Evolutionary conservation across 371 early-diverging fungal species (phyloP), one percentile per base, ranked within the genome.

Genomic region (Lichtheimia ornata): DNA sequence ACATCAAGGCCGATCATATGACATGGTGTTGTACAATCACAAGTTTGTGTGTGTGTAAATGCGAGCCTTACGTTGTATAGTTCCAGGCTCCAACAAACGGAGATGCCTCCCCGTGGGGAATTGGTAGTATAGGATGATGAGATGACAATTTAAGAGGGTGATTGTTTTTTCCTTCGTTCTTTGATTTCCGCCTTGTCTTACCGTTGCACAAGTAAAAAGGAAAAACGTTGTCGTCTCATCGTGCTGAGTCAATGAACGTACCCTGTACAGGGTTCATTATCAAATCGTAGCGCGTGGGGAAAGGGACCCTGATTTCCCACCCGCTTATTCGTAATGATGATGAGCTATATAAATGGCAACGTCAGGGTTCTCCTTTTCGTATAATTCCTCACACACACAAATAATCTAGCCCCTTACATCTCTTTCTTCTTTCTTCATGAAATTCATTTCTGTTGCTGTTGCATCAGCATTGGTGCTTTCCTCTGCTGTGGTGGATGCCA

Each of bases 401-500:
- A 50, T 30, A 25, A 44, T 35, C 27, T 49, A 17, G 2, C 45
- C 41, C 42, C 18, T 51, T 55, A 6, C 25, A 45, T 61, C 20
- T 35, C 49, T 43, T 53, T 40, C 53, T 59, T 59, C 24, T 64
- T 56, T 40, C 30, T 47, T 20, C 55, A 74, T 72, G 69, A 79
- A 71, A 63, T 64, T 65, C 22, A 45, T 69, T 47, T 66, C 73
- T 27, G 51, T 76, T 47, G 59, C 65, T 45, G 50, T 62, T 52
- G 58, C 62, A 24, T 61, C 71, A 14, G 64, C 69, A 17, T 28
- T 64, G 17, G 55, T 56, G 5, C 50, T 70, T 17, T 27, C 67
- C 15, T 66, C 62, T 44, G 59, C 70, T 40, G 20, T 56, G 9
- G 59, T 58, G 28, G 65, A 71, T 17, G 80, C 77, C 27, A 71